Base-by-base conservation (phyloP, 805 yeast species). In the Hanseniaspora pseudoguilliermondii region DNA sequence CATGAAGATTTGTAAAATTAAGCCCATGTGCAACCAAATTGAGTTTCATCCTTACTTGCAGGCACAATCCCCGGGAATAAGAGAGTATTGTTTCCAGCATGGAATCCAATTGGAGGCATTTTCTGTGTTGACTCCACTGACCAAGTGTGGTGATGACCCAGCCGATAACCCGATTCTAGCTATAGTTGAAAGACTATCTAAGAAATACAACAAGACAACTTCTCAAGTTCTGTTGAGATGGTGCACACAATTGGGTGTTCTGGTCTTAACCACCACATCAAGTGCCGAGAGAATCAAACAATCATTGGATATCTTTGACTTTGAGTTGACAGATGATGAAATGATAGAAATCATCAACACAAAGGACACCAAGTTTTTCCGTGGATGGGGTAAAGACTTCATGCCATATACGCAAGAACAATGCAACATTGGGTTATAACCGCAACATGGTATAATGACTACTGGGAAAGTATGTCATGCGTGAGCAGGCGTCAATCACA, bases 11-110 rank as follows among this genome's bases (percentile, higher is more conserved):
- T 76, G 80, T 9, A 69, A 72, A 41, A 65, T 65, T 52, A 73
- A 71, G 58, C 87, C 87, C 4, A 73, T 70, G 57, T 80, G 83
- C 35, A 77, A 83, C 63, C 90, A 84, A 67, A 80, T 84, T 59
- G 90, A 84, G 64, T 81, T 74, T 71, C 82, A 76, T 64, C 82
- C 87, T 0, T 80, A 81, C 62, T 70, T 82, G 60, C 86, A 79
- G 63, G 71, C 82, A 59, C 87, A 82, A 65, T 71, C 83, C 2
- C 79, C 81, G 0, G 85, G 81, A 1, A 65, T 71, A 20, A 70
- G 75, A 50, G 73, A 78, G n/a, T 81, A 69, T 62, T 72, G 76
- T 54, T 65, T 74, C 57, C 60, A 71, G 18, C 64, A 82, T 52
- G 71, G 66, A 21, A 80, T 82, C 55, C 62, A 73, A 16, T 60